These are phyloP conservation scores for Citrullus amarus DNA, from an alignment of 306 rosid species.

Conservation along the genomic window DNA sequence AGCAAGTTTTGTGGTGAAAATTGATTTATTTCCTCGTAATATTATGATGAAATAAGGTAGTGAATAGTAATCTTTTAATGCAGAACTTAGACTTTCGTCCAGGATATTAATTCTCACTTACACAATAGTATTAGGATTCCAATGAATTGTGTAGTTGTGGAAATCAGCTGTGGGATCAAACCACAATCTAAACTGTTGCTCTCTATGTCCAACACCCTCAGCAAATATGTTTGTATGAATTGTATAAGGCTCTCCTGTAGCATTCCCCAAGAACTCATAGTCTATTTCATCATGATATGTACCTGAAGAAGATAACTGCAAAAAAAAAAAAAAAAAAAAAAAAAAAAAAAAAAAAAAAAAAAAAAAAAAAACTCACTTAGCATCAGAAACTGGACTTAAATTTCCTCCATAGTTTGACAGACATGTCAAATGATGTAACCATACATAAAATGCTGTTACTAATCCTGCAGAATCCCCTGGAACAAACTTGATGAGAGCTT, in stretches of 20 bases:
- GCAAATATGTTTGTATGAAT: conserved; percentile 58
- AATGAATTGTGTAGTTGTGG: conserved; percentile 81
- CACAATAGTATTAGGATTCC: conserved; percentile 75
- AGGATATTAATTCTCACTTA: conserved; percentile 19
- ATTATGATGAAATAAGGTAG: too few relatives aligned
- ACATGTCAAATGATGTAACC: conserved; percentile 7
- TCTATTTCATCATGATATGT: conserved; percentile 68
- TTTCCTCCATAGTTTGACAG: not conserved
- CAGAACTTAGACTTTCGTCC: not conserved
- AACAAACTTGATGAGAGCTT: conserved; percentile 55
- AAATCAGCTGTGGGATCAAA: conserved; percentile 67
- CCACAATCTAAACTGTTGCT: conserved; percentile 78
- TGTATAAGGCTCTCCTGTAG: conserved; percentile 67
- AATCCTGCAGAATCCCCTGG: conserved; percentile 76
- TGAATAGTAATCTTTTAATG: too few relatives aligned
- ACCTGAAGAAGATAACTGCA: conserved; percentile 64
- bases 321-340: not conserved
- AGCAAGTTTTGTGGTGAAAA: too few relatives aligned
- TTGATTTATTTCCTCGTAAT: too few relatives aligned
- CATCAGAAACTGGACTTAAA: not conserved
- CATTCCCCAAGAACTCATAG: conserved; percentile 74
- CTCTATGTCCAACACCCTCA: conserved; percentile 62
- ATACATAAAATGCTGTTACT: conserved; percentile 74
- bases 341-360: too few relatives aligned
- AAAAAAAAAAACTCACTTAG: not conserved